These are phyloP conservation scores for Cryptosporidium ryanae DNA, from an alignment of 169 alveolate species.

Conservation along the genomic window DNA sequence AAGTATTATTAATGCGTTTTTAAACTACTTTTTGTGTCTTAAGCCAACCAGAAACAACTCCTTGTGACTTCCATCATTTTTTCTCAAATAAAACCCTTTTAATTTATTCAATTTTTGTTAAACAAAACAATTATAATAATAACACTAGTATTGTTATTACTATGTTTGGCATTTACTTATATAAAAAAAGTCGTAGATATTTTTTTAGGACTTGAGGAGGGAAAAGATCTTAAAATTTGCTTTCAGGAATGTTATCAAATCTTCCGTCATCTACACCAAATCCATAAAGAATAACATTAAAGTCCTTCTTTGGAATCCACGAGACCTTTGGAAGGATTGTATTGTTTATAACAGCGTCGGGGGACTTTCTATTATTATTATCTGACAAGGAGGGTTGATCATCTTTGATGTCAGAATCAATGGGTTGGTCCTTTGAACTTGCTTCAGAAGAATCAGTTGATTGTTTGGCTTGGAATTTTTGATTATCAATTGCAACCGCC, in stretches of 20 bases:
- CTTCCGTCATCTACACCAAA: constrained; percentile 71
- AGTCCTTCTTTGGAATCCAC: constrained; percentile 74
- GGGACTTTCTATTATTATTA: constrained; percentile 15
- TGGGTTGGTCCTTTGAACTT: not conserved
- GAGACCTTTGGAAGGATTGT: constrained; percentile 61
- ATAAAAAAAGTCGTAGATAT: not conserved
- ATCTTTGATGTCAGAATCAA: constrained; percentile 5
- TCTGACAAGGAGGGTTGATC: constrained; percentile 17
- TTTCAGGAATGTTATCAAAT: constrained; percentile 62
- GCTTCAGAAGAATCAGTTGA: constrained; percentile 3
- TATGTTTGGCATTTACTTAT: no score
- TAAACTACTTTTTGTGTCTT: no score
- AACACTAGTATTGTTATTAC: no score
- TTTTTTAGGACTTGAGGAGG: not conserved
- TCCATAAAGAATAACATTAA: constrained; percentile 53
- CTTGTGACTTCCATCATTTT: no score
- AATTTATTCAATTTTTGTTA: no score
- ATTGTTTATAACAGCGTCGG: constrained; percentile 36
- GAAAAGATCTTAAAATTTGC: not conserved
- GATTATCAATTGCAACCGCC: constrained; percentile 40
- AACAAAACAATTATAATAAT: no score
- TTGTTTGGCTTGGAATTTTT: constrained; percentile 1
- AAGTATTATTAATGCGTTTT: not conserved
- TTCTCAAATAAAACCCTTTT: no score
- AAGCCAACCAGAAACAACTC: no score